These are phyloP conservation scores for Boletus edulis DNA, from an alignment of 768 basidiomycete genomes.

Conservation along the genomic window DNA sequence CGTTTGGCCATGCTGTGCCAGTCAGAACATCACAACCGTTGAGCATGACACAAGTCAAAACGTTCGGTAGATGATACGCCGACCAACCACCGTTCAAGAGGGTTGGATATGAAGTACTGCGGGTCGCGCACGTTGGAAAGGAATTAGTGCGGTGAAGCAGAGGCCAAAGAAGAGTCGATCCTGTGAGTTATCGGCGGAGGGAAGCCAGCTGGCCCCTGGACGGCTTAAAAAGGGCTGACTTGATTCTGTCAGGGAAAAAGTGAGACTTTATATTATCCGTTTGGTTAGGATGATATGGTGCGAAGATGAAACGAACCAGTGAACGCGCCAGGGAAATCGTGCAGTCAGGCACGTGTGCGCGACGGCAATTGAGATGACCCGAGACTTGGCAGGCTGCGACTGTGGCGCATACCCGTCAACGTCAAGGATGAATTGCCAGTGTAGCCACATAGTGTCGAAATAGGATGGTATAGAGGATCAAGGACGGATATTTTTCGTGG, in stretches of 20 bases:
- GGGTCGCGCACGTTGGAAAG: conserved; percentile 3
- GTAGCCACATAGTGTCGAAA: background rate
- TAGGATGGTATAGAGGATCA: background rate
- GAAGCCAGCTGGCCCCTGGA: background rate
- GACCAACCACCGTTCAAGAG: background rate
- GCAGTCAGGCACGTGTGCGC: conserved; percentile 10
- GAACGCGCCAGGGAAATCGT: background rate
- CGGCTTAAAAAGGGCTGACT: background rate
- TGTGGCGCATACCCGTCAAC: background rate
- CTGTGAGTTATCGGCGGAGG: conserved; percentile 16
- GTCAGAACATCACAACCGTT: background rate
- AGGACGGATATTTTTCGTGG: background rate
- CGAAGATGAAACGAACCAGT: conserved; percentile 11
- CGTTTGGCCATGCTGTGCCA: conserved; percentile 14
- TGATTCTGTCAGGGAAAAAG: conserved; percentile 3
- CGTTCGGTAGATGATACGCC: background rate
- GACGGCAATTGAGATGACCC: conserved; percentile 7
- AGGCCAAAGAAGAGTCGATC: background rate
- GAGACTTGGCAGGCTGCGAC: background rate
- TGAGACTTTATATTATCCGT: background rate
- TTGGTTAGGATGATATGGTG: background rate
- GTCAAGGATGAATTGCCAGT: background rate
- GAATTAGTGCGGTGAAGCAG: conserved; percentile 1
- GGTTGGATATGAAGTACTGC: background rate
- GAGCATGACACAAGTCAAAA: background rate